Conservation (phyloP, 257 asterid genomes). For the Leptodermis oblonga region DNA sequence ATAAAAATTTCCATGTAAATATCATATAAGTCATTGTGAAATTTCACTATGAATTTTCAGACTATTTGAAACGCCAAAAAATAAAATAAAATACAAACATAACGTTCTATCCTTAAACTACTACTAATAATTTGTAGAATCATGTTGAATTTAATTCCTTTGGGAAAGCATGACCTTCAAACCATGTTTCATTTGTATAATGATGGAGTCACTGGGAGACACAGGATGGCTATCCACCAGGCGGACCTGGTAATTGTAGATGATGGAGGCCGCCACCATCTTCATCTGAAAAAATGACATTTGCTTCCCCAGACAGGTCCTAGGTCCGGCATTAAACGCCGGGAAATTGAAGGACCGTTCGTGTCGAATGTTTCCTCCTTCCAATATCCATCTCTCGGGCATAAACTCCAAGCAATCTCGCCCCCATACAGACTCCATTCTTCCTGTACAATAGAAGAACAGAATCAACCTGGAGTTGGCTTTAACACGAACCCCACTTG, state of each 20-base stretch:
- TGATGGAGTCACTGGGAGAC: neutral
- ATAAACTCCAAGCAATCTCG: slow-evolving; percentile 18
- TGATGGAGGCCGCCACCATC: slow-evolving; percentile 12
- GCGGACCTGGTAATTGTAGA: slow-evolving; percentile 4
- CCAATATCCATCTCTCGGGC: slow-evolving; percentile 25
- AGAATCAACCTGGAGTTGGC: neutral
- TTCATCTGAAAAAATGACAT: slow-evolving; percentile 23
- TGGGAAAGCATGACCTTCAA: neutral
- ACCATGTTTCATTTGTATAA: slow-evolving; percentile 11
- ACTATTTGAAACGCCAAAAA: too few relatives aligned
- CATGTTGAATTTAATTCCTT: neutral
- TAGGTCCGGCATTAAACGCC: slow-evolving; percentile 27
- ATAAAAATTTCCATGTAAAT: too few relatives aligned
- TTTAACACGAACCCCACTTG: slow-evolving; percentile 4
- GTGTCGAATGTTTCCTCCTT: slow-evolving; percentile 4
- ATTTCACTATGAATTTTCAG: too few relatives aligned
- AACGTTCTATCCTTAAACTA: too few relatives aligned
- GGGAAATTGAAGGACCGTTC: slow-evolving; percentile 4
- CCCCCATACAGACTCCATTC: slow-evolving; percentile 25
- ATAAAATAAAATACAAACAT: too few relatives aligned
- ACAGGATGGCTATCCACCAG: slow-evolving; percentile 7
- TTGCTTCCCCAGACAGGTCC: slow-evolving; percentile 27
- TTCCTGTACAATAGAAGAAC: slow-evolving; percentile 19
- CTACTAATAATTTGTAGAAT: too few relatives aligned
- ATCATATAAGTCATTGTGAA: too few relatives aligned